Conservation (phyloP, 495 filamentous ascomycete species). For the Arthonia radiata region DNA sequence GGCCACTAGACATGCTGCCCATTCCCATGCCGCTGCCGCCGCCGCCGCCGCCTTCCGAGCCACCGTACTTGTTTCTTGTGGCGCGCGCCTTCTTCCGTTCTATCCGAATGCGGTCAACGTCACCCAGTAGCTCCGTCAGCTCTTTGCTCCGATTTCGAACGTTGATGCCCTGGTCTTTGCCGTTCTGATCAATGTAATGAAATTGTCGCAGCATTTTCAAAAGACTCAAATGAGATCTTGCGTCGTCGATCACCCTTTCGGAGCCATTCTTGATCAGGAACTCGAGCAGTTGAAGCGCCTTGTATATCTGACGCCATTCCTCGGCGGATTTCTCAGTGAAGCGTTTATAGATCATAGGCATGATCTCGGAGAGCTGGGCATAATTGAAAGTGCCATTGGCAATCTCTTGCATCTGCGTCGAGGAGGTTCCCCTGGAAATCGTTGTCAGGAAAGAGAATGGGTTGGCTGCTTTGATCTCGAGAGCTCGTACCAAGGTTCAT, state of each 20-base stretch:
- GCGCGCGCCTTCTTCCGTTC: conserved; percentile 84
- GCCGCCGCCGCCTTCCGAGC: conserved; percentile 59
- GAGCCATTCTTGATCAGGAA: conserved; percentile 97
- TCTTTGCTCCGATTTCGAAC: conserved; percentile 93
- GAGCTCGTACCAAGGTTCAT: conserved; percentile 89
- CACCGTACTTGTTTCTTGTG: conserved; percentile 82
- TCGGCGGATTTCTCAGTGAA: conserved; percentile 97
- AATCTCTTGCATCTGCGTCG: conserved; percentile 67
- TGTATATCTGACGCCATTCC: conserved; percentile 99
- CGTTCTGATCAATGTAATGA: conserved; percentile 87
- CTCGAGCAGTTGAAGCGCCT: conserved; percentile 86
- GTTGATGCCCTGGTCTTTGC: conserved; percentile 95
- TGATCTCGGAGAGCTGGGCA: conserved; percentile 84
- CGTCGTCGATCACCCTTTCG: conserved; percentile 93
- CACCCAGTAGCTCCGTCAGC: conserved; percentile 71
- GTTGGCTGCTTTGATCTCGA: too few species aligned
- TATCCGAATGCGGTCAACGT: conserved; percentile 76
- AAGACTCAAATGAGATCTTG: conserved; percentile 75
- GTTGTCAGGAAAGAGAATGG: too few species aligned
- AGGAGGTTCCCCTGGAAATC: conserved; percentile 1
- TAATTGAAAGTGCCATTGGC: conserved; percentile 96
- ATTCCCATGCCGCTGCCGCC: conserved; percentile 13
- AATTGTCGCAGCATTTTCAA: conserved; percentile 98
- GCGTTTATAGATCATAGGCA: conserved; percentile 98
- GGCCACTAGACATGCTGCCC: conserved; percentile 26